A percentile compares a stretch with the other conserved stretches of the same genome.
Evolutionary conservation across 495 filamentous ascomycete genomes (phyloP).

Genomic region (Hypomontagnella submonticulosa): DNA sequence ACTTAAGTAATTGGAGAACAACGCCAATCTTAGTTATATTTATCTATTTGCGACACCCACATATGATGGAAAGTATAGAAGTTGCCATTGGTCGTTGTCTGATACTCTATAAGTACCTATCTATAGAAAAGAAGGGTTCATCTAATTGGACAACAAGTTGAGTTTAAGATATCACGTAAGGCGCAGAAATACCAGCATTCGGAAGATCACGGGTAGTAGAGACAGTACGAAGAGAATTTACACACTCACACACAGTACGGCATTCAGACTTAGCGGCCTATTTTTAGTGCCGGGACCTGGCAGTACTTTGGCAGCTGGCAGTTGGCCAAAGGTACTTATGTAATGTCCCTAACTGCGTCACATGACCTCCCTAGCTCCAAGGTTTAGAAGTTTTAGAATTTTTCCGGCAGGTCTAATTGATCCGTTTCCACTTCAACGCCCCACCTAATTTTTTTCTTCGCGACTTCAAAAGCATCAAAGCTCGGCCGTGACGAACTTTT

Average conservation of each 20-base stretch:
- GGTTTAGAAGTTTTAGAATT: conserved; percentile 1
- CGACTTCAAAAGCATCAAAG: conserved; percentile 37
- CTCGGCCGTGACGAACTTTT: conserved; percentile 6
- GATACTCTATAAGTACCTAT: neutral
- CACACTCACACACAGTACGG: neutral
- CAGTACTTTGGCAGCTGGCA: conserved; percentile 22
- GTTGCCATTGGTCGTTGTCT: neutral
- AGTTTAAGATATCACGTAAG: conserved; percentile 2
- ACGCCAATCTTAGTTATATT: too few species aligned
- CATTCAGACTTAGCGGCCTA: too few species aligned
- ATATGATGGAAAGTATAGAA: too few species aligned
- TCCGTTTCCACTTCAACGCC: conserved; percentile 21
- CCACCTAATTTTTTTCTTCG: conserved; percentile 46
- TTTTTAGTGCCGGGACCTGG: conserved; percentile 29
- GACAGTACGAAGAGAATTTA: conserved; percentile 12
- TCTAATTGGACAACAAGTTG: neutral
- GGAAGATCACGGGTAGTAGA: conserved; percentile 25
- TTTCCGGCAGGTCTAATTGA: conserved; percentile 16
- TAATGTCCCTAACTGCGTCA: neutral
- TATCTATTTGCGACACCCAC: too few species aligned
- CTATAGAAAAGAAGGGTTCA: neutral
- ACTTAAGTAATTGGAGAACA: too few species aligned
- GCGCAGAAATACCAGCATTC: conserved; percentile 11
- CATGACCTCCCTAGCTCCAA: conserved; percentile 4
- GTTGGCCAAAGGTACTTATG: conserved; percentile 1